Base-by-base conservation (phyloP, 2,329 filamentous ascomycete genomes). In the Coniosporium uncinatum region DNA sequence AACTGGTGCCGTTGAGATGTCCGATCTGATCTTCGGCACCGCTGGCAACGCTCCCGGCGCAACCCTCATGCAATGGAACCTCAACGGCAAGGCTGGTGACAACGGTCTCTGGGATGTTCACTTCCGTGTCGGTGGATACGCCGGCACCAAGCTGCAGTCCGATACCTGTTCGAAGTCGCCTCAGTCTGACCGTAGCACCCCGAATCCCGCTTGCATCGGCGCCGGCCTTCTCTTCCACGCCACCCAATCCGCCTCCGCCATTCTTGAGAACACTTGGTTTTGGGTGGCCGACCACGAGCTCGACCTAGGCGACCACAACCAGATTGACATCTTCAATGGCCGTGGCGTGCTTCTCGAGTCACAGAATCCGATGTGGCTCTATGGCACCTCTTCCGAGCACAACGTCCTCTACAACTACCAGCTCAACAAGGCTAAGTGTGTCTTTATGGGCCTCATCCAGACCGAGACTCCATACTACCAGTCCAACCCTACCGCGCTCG, bases 101-200 rank as follows among this genome's bases (percentile, higher is more conserved):
- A 82, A 81, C 17, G 91, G 81, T 47, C 81, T 96, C 65, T 98
- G 90, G 87, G 93, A 98, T 55, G 83, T 90, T n/a, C 93, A 98
- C 71, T 84, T 93, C 67, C 88, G 93, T 56, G 79, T 98, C 52
- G 91, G 89, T 53, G 93, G 93, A 34, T 82, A 83, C 41, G 83
- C 85, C 4, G 91, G 91, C 45, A 94, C 90, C 21, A 66, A 86
- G 49, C 76, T 97, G 14, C 87, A 94, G 64, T 84, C 83, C 16
- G 75, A 87, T 61, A 81, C 73, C 42, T 96, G 90, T 69, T 64
- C 77, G 60, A 94, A 94, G 75, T 85, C 82, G 47, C 85, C 85
- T 33, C 71, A 74, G 39, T 66, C 70, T 14, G 75, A 72, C 5
- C 79, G 84, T 39, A 61, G 65, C 3, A 75, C 82, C 49, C 81